Evolutionary conservation across 2,329 filamentous ascomycete species (phyloP), one percentile per base, ranked within the genome.

Genomic region (Fusarium poae): DNA sequence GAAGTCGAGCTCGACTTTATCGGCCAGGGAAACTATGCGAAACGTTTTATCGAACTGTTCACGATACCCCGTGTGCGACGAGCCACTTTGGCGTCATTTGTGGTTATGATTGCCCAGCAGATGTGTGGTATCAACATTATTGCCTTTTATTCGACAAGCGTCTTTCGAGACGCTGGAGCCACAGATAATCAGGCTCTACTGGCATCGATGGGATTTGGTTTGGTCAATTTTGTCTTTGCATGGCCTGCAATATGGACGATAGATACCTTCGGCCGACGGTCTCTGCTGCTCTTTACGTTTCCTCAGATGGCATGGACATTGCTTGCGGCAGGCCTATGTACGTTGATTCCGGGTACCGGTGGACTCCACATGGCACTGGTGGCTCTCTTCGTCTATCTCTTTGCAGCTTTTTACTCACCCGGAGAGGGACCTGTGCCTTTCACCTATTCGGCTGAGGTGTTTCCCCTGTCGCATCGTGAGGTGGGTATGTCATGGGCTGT

Each of bases 41-140:
- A 82, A 23, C 87, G 91, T 18, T 89, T 92, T 68, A 71, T 84
- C 37, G 86, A 92, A 74, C 81, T 91, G 2, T 91, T 93, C 73
- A 91, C 88, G 13, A 85, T 93, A 58, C 89, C 91, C 2, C 86
- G 91, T 46, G 82, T 92, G 13, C 86, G 90, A 16, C 86, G 90
- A 40, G 93, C 93, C 4, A 94, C 89, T 5, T 83, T 92, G 30
- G 93, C 92, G 8, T 91, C 92, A 1, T 92, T 89, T 68, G 88
- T 89, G 2, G 92, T 95, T 70, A 97, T 97, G 93, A 89, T 92
- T 72, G 89, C 88, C 1, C 90, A 92, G 77, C 89, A 92, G 77
- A 89, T 91, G 85, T 91, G 89, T 71, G 86, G 79, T 52, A 85
- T 91, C 77, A 92, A 92, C 75, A 91, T 93, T 58, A 91, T 93